phyloP scores from a whole-genome alignment of 164 flowering plant species.

The Euptelea pleiosperma region DNA sequence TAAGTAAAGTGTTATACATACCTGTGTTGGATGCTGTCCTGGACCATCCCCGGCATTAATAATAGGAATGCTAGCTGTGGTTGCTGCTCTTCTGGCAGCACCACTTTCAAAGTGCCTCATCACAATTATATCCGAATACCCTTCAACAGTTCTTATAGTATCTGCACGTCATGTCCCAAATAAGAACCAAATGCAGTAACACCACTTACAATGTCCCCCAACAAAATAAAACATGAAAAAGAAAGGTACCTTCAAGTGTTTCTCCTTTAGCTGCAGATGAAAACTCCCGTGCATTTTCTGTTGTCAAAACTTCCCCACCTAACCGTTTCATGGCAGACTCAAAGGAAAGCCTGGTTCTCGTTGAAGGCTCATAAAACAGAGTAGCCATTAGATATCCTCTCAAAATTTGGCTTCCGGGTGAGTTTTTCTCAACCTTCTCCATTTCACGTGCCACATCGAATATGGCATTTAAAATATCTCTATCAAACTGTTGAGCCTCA shows the following conservation, averaged over 20 bases:
- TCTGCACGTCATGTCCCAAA: conserved; percentile 43
- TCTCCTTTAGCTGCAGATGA: conserved; percentile 99
- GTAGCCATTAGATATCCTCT: conserved; percentile 96
- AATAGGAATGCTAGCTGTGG: conserved; percentile 78
- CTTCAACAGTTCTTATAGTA: conserved; percentile 92
- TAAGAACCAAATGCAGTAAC: conserved; percentile 10
- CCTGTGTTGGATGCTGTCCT: conserved; percentile 98
- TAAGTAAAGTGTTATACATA: conserved; percentile 8
- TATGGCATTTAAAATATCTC: conserved; percentile 66
- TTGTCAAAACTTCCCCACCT: conserved; percentile 97
- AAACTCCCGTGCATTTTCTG: conserved; percentile 96
- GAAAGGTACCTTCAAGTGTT: conserved; percentile 84
- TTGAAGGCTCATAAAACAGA: conserved; percentile 96
- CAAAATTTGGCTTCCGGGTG: conserved; percentile 64
- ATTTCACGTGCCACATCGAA: conserved; percentile 87
- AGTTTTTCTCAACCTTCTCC: conserved; percentile 79
- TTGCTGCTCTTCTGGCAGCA: conserved; percentile 87
- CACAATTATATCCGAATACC: conserved; percentile 92
- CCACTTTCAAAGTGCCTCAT: conserved; percentile 99
- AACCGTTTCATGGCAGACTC: conserved; percentile 97
- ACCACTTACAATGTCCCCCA: background rate
- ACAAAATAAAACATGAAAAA: background rate
- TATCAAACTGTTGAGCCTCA: conserved; percentile 93
- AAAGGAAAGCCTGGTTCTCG: conserved; percentile 91
- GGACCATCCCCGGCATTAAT: conserved; percentile 99